Conservation (phyloP, 306 rosid genomes). For the Cicer cuneatum region DNA sequence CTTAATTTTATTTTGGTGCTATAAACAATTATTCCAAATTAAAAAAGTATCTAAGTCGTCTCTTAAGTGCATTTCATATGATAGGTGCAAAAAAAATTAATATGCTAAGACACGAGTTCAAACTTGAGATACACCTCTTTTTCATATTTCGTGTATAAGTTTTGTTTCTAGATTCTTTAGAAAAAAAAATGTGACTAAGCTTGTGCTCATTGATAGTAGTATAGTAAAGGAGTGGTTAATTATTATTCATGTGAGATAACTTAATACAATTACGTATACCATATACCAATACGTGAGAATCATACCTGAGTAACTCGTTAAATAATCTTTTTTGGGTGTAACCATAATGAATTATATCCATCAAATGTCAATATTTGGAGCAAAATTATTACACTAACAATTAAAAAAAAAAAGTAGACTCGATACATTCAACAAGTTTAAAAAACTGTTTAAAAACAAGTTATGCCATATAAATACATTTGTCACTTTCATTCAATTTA, state of each 20-base stretch:
- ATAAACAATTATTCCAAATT: background rate
- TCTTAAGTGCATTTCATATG: too few relatives aligned
- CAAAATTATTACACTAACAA: conserved; percentile 11
- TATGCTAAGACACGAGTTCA: too few relatives aligned
- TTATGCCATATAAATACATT: too few relatives aligned
- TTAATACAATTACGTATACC: too few relatives aligned
- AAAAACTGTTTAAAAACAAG: too few relatives aligned
- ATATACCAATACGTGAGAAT: background rate
- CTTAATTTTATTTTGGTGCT: background rate
- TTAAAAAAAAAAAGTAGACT: background rate
- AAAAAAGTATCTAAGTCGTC: background rate
- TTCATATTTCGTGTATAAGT: too few relatives aligned
- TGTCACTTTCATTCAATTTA: too few relatives aligned
- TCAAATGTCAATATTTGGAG: background rate
- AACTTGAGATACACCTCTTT: too few relatives aligned
- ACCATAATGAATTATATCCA: background rate
- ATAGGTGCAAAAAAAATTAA: too few relatives aligned
- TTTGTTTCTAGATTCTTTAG: too few relatives aligned
- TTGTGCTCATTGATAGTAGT: background rate
- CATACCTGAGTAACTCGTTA: background rate
- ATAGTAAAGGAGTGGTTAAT: background rate
- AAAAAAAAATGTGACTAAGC: background rate
- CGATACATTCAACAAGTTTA: too few relatives aligned
- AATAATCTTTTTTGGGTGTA: background rate
- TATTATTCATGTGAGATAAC: background rate